phyloP scores from a whole-genome alignment of 2,329 filamentous ascomycete genomes.

The Esteya vermicola region DNA sequence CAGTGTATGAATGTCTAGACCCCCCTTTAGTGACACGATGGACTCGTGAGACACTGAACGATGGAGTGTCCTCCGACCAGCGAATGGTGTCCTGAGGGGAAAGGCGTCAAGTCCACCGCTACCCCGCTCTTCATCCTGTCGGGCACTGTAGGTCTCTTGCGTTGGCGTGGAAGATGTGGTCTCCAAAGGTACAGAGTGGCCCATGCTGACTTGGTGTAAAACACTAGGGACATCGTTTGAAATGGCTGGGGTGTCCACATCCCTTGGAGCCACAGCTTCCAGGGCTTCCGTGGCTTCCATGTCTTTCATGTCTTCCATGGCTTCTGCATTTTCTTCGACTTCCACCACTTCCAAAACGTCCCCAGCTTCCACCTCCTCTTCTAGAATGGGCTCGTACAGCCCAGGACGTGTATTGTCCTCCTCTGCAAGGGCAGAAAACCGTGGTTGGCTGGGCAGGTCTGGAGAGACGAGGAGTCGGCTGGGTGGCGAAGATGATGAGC shows the following conservation, averaged over 20 bases:
- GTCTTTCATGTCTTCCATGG: neutral
- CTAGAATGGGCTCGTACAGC: neutral
- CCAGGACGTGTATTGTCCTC: neutral
- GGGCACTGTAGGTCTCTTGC: constrained; percentile 2
- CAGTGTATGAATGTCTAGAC: constrained; percentile 80
- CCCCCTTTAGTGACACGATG: constrained; percentile 72
- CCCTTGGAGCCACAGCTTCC: no score
- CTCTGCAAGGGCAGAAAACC: neutral
- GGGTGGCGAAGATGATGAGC: neutral
- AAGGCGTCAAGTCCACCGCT: no score
- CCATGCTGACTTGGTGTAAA: no score
- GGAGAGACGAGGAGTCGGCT: neutral
- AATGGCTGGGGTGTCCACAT: no score
- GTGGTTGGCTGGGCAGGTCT: neutral
- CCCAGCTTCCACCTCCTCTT: no score
- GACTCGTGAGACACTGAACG: constrained; percentile 72
- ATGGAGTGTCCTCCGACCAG: constrained; percentile 33
- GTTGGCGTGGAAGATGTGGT: constrained; percentile 4
- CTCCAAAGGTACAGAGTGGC: neutral
- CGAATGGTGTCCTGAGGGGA: no score
- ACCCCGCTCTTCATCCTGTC: no score
- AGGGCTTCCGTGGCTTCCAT: neutral
- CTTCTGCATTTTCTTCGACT: neutral
- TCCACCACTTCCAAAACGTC: neutral
- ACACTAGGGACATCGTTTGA: neutral